Base-by-base conservation (phyloP, 306 rosid genomes). In the Carpinus fangiana region DNA sequence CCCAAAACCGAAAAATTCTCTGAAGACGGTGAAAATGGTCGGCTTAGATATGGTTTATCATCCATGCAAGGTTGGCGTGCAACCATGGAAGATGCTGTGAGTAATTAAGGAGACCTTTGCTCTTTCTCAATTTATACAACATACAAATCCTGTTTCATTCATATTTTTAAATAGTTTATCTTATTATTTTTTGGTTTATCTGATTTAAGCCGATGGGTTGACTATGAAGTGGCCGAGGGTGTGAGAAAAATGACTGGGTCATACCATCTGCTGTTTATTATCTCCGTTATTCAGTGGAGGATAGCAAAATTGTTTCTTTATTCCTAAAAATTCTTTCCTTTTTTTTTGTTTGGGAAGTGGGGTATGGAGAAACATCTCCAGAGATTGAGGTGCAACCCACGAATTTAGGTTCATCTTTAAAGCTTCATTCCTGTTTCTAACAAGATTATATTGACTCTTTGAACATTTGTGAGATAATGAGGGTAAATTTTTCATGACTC, bases 31-130 rank as follows among this genome's bases (percentile, higher is more conserved):
- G 96, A 85, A 64, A 93, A 85, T 82, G 84, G 71, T 36, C 8
- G 75, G 72, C 91, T 93, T 74, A 82, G 91, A 87, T 93, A 85
- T 84, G 99, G 99, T 74, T 80, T 93, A 74, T 93, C 99, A 1
- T 95, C 98, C 64, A 95, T 95, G 99, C 99, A 95, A 90, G 99
- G 99, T 34, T 95, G 99, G 99, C 99, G 99, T 28, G 89, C 97
- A 60, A 62, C 96, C 81, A 95, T 95, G 99, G 99, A 95, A 90
- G 99, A 95, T 87, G 98, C 99, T 60, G 98, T 95, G 78, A 89
- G 98, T 94, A 81, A 72, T 78, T 65, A 72, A 73, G 80, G 67
- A 75, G 80, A 66, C 47, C 34, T 46, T 60, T 80, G 18, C 48
- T 61, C 54, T 66, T 75, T 77, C 80, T 73, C 14, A 66, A 38